Conservation (phyloP, 1,139 yeast species). For the Yamadazyma kanchanaburiensis region DNA sequence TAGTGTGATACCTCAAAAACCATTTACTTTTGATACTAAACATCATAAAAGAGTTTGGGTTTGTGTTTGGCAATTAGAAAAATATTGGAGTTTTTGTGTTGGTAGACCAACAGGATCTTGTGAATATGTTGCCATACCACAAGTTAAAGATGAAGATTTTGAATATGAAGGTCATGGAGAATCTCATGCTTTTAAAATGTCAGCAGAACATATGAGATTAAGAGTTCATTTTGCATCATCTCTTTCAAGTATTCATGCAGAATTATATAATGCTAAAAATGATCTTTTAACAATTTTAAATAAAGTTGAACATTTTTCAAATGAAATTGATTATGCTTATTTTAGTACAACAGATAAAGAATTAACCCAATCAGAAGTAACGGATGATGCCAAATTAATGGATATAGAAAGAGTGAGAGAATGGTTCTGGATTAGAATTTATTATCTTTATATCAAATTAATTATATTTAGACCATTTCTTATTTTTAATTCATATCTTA, state of each 20-base stretch:
- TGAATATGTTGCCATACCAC: slow-evolving; percentile 7
- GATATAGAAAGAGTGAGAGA: slow-evolving; percentile 6
- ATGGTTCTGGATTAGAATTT: slow-evolving; percentile 14
- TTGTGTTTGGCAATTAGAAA: slow-evolving; percentile 11
- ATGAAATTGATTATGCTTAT: slow-evolving; percentile 9
- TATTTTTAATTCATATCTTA: slow-evolving; percentile 8
- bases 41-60: slow-evolving; percentile 11
- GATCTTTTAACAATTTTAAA: slow-evolving; percentile 10
- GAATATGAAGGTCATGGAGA: slow-evolving; percentile 8
- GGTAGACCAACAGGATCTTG: slow-evolving; percentile 7
- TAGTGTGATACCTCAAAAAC: slow-evolving; percentile 3
- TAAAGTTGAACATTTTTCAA: slow-evolving; percentile 10
- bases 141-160: slow-evolving; percentile 7
- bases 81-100: slow-evolving; percentile 13
- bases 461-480: slow-evolving; percentile 11
- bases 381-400: slow-evolving; percentile 3
- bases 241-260: slow-evolving; percentile 9
- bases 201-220: slow-evolving; percentile 9
- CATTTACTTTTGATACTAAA: slow-evolving; percentile 6
- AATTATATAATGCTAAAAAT: slow-evolving; percentile 9
- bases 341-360: slow-evolving; percentile 6
- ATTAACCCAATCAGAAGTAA: slow-evolving; percentile 5
- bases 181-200: slow-evolving; percentile 2
- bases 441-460: slow-evolving; percentile 10
- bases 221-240: slow-evolving; percentile 8